phyloP scores from a whole-genome alignment of 2,329 filamentous ascomycete species.

The Monosporascus sp. region DNA sequence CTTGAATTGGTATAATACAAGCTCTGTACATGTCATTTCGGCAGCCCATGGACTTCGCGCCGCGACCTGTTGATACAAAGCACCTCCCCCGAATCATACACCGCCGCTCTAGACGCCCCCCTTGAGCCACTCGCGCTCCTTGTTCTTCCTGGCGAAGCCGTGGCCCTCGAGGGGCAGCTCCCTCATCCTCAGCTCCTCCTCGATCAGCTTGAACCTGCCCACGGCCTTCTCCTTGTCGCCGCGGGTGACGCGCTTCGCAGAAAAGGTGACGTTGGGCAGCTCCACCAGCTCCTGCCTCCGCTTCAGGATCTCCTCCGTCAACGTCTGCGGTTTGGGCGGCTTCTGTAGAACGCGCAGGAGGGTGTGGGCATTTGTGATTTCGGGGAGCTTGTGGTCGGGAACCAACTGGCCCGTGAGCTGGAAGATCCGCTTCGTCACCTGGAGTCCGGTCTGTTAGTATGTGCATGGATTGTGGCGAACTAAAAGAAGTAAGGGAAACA shows the following conservation, averaged over 20 bases:
- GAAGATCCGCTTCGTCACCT: conserved; percentile 77
- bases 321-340: conserved; percentile 52
- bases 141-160: conserved; percentile 32
- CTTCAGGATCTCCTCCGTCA: conserved; percentile 54
- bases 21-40: neutral
- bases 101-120: conserved; percentile 27
- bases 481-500: conserved; percentile 25
- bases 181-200: conserved; percentile 60
- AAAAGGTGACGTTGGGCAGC: conserved; percentile 65
- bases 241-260: conserved; percentile 57
- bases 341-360: conserved; percentile 49
- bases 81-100: neutral
- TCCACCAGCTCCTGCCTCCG: conserved; percentile 30
- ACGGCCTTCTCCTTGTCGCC: conserved; percentile 66
- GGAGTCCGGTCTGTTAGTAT: neutral
- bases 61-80: too few species aligned
- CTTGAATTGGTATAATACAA: neutral
- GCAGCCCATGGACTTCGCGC: too few species aligned
- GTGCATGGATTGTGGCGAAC: neutral
- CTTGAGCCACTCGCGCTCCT: conserved; percentile 37
- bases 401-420: conserved; percentile 75
- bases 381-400: conserved; percentile 61
- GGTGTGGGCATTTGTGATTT: conserved; percentile 46
- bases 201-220: conserved; percentile 76
- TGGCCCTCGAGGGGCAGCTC: conserved; percentile 53